Evolutionary conservation across 1,284 basidiomycete species (phyloP).

Genomic region (Naganishia cerealis): DNA sequence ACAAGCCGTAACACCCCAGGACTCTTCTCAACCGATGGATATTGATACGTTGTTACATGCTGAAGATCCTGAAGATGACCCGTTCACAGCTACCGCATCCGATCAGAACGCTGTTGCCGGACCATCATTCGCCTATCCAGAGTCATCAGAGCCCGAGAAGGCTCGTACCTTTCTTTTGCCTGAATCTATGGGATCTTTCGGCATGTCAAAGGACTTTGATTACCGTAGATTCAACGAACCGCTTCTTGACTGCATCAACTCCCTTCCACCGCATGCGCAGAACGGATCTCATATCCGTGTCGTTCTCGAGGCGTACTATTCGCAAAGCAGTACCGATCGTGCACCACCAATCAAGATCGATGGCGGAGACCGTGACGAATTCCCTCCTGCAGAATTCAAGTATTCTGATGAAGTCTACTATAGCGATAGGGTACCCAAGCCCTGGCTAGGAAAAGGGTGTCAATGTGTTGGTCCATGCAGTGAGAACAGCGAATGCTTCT

Average conservation of each 20-base stretch:
- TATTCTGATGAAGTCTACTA: conserved; percentile 76
- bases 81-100: background rate
- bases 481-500: conserved; percentile 68
- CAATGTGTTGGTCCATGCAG: conserved; percentile 71
- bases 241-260: conserved; percentile 31
- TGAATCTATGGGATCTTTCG: background rate
- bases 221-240: conserved; percentile 28
- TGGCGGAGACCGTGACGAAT: conserved; percentile 67
- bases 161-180: background rate
- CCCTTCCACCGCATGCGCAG: conserved; percentile 2
- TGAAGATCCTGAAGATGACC: conserved; percentile 5
- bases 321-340: conserved; percentile 63
- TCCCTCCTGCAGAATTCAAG: conserved; percentile 68
- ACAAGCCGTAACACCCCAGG: background rate
- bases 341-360: conserved; percentile 66
- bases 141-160: background rate
- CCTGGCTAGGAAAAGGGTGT: conserved; percentile 68
- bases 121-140: conserved; percentile 5
- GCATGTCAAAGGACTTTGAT: conserved; percentile 19
- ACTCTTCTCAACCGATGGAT: background rate
- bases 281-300: conserved; percentile 17
- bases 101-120: conserved; percentile 16
- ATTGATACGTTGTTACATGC: conserved; percentile 11
- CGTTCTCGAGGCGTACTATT: conserved; percentile 63
- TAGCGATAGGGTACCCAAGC: conserved; percentile 65